phyloP scores from a whole-genome alignment of 306 rosid genomes.

The Cucumis sativus region DNA sequence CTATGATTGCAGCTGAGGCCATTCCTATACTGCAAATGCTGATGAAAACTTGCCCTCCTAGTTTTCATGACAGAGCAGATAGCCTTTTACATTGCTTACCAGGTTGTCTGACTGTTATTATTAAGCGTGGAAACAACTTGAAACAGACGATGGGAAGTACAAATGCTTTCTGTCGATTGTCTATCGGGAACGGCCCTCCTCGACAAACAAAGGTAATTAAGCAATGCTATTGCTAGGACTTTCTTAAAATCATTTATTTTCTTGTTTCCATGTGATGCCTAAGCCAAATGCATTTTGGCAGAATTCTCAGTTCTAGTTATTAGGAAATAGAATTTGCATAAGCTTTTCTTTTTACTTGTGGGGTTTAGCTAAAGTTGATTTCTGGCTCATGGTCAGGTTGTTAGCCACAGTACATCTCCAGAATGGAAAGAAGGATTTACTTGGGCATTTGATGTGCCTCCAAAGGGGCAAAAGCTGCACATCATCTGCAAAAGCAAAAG shows the following conservation, averaged over 20 bases:
- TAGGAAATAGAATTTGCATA: neutral
- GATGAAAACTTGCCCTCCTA: slow-evolving; percentile 95
- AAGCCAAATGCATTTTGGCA: neutral
- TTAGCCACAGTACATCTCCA: slow-evolving; percentile 74
- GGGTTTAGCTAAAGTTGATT: neutral
- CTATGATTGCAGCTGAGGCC: slow-evolving; percentile 88
- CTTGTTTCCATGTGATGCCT: neutral
- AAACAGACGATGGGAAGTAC: slow-evolving; percentile 96
- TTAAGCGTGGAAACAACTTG: slow-evolving; percentile 85
- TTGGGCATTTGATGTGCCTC: slow-evolving; percentile 95
- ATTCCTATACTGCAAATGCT: slow-evolving; percentile 96
- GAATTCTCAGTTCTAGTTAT: neutral
- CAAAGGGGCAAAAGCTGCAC: slow-evolving; percentile 91
- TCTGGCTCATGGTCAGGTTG: slow-evolving; percentile 36
- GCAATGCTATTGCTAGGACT: neutral
- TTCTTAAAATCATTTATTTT: neutral
- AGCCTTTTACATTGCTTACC: slow-evolving; percentile 88
- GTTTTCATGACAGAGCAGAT: slow-evolving; percentile 97
- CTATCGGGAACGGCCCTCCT: slow-evolving; percentile 87
- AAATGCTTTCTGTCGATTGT: slow-evolving; percentile 82
- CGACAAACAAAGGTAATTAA: slow-evolving; percentile 93
- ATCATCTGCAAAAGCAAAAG: slow-evolving; percentile 96
- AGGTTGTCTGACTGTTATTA: slow-evolving; percentile 90
- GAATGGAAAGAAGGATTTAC: slow-evolving; percentile 99
- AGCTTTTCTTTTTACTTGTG: neutral